These are phyloP conservation scores for Dalbergia cultrata DNA, from an alignment of 306 rosid genomes.

Conservation along the genomic window DNA sequence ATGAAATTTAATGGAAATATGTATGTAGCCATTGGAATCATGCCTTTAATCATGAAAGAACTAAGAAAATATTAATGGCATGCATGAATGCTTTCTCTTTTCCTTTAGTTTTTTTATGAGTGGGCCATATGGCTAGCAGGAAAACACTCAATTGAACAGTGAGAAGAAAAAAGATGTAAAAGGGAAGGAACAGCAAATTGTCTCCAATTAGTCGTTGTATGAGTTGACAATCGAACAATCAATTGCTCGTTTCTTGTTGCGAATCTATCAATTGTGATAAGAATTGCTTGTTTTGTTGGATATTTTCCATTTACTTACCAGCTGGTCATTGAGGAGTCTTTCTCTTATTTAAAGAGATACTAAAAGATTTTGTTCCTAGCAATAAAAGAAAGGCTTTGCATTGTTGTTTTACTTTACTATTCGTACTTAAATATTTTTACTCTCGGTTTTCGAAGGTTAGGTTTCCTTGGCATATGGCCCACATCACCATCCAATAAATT, in stretches of 20 bases:
- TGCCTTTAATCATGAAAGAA: constrained; percentile 46
- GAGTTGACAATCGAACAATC: constrained; percentile 37
- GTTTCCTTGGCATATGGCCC: constrained; percentile 35
- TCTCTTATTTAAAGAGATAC: too few species aligned
- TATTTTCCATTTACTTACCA: neutral
- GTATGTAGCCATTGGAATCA: constrained; percentile 4
- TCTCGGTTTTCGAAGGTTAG: neutral
- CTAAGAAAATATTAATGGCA: constrained; percentile 17
- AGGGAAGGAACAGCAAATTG: neutral
- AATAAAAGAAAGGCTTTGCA: neutral
- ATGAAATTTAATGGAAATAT: constrained; percentile 4
- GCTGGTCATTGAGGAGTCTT: neutral
- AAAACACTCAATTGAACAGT: neutral
- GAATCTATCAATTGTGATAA: neutral
- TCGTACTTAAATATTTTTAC: neutral
- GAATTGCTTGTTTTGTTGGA: neutral
- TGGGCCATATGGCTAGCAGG: constrained; percentile 25
- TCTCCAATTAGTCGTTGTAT: constrained; percentile 6
- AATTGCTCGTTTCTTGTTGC: constrained; percentile 13
- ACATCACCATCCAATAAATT: constrained; percentile 41
- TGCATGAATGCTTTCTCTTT: constrained; percentile 31
- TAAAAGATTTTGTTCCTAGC: neutral
- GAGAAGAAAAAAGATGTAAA: neutral
- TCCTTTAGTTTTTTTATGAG: constrained; percentile 23
- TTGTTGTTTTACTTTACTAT: constrained; percentile 22